Evolutionary conservation across 2,329 filamentous ascomycete species (phyloP), one percentile per base, ranked within the genome.

Genomic region (Fusarium sp.): DNA sequence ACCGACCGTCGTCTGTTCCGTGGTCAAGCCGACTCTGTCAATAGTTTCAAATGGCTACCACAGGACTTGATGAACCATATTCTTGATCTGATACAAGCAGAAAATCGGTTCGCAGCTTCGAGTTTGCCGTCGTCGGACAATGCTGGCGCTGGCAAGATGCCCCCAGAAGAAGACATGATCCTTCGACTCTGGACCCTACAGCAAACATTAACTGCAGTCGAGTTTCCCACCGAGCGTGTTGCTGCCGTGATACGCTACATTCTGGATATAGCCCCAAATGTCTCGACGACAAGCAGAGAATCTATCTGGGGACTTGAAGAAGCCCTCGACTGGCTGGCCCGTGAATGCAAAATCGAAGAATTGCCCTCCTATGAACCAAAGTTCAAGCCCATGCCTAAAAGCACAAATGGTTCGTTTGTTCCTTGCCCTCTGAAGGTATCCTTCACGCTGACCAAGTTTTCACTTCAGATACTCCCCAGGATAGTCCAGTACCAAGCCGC

Each of bases 311-410:
- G 94, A 12, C 82, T 98, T 37, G 91, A 97, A 66, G 94, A 97
- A 80, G 90, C 92, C 27, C 79, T 99, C 21, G 93, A 98, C 73
- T 97, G 94, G 93, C 86, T 98, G 56, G 93, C 93, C n/a, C 84
- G 93, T 69, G 88, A 96, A 76, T 93, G 91, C 73, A 82, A 86
- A 16, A 82, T 85, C 67, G 87, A 89, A 2, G 90, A 94, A 72
- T 84, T 95, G 37, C 92, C 92, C 8, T 85, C 89, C 48, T 97
- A 96, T 77, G 89, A 92, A 41, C 71, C 64, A 32, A 80, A 73
- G 67, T 71, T 75, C 16, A 84, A 80, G 32, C 73, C 77, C 7
- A 66, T 74, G 2, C 47, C 74, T 4, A 87, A 82, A 77, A 81
- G 81, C 79, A 74, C 68, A 25, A 67, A 71, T 25, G 74, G 74